Evolutionary conservation across 371 early-diverging fungal genomes (phyloP).

Genomic region (Mortierella sp.): DNA sequence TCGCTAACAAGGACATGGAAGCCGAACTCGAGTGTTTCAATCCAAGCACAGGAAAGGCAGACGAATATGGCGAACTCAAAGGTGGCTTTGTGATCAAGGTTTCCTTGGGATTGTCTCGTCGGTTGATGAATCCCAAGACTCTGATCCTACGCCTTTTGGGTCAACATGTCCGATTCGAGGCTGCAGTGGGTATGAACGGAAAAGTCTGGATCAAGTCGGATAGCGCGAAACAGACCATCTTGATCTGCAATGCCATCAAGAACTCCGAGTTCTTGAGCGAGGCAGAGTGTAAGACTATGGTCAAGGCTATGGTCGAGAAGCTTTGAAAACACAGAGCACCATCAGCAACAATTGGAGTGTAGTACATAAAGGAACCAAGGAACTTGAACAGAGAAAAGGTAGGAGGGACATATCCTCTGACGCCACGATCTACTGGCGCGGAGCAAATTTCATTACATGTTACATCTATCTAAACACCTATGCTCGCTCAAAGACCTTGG

Average conservation of each 20-base stretch:
- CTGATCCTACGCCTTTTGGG: constrained; percentile 76
- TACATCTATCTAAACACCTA: constrained; percentile 1
- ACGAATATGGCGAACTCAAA: constrained; percentile 85
- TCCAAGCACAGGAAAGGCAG: constrained; percentile 75
- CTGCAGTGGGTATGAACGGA: constrained; percentile 94
- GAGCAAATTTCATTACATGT: too few relatives aligned
- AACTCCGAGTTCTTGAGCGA: constrained; percentile 76
- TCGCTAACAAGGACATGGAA: constrained; percentile 96
- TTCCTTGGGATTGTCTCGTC: constrained; percentile 77
- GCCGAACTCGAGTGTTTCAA: constrained; percentile 94
- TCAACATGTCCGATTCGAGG: constrained; percentile 83
- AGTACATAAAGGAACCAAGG: background rate
- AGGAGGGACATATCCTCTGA: too few relatives aligned
- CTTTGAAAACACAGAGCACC: constrained; percentile 32
- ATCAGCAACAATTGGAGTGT: too few relatives aligned
- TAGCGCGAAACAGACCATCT: constrained; percentile 64
- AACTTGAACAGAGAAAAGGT: too few relatives aligned
- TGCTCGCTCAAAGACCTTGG: constrained; percentile 28
- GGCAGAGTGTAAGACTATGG: constrained; percentile 74
- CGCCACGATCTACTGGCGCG: too few relatives aligned
- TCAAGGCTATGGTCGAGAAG: constrained; percentile 61
- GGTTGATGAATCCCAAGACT: constrained; percentile 77
- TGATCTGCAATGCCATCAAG: constrained; percentile 78
- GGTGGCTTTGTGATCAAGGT: constrained; percentile 75
- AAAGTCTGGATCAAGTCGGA: constrained; percentile 90